Conservation (phyloP, 2,329 filamentous ascomycete genomes). For the Xylogone sp. region DNA sequence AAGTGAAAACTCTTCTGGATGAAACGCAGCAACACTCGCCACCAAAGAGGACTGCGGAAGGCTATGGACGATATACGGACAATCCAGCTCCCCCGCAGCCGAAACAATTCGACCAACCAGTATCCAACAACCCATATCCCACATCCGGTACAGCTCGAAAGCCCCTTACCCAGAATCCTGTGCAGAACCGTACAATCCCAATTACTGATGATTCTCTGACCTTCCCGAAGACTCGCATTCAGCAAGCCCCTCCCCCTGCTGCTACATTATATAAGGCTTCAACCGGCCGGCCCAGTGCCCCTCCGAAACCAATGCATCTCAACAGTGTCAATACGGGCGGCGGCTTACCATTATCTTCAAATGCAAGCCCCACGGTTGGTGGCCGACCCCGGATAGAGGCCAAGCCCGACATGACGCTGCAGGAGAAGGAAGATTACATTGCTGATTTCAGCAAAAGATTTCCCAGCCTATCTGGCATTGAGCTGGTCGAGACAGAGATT, state of each 20-base stretch:
- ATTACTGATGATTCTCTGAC: constrained; percentile 12
- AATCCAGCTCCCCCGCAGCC: constrained; percentile 10
- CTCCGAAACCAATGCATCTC: constrained; percentile 59
- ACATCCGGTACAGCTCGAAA: constrained; percentile 36
- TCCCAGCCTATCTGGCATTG: constrained; percentile 78
- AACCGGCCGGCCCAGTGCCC: constrained; percentile 46
- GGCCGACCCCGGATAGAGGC: constrained; percentile 35
- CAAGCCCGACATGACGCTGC: constrained; percentile 49
- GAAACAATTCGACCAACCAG: constrained; percentile 13
- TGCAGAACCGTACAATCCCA: constrained; percentile 19
- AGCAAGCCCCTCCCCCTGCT: no score
- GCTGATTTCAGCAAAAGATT: constrained; percentile 77
- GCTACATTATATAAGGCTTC: constrained; percentile 25
- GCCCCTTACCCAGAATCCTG: constrained; percentile 34
- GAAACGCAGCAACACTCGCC: constrained; percentile 66
- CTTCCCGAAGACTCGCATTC: constrained; percentile 20
- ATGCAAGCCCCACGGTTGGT: constrained; percentile 19
- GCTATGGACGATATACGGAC: constrained; percentile 85
- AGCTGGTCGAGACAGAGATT: constrained; percentile 45
- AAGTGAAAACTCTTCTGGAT: constrained; percentile 79
- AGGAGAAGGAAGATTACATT: constrained; percentile 63
- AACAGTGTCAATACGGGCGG: constrained; percentile 46
- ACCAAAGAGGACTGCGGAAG: constrained; percentile 71
- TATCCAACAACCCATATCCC: constrained; percentile 23
- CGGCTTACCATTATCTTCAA: constrained; percentile 31